Evolutionary conservation across 768 basidiomycete genomes (phyloP).

Genomic region (Nevesoporus exiguus): DNA sequence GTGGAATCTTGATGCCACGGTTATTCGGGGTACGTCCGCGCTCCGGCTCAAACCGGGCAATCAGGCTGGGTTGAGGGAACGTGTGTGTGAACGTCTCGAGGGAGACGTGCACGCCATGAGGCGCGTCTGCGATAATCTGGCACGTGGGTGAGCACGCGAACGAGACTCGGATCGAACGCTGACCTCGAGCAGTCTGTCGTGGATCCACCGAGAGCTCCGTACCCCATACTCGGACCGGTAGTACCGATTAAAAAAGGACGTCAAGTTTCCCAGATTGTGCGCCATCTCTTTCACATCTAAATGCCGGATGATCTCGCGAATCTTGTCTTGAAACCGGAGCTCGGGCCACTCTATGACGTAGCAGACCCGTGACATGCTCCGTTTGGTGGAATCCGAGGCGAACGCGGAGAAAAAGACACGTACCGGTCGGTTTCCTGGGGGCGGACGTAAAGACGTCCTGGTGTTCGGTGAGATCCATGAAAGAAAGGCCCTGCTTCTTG

Average conservation of each 20-base stretch:
- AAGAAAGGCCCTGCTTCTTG: not conserved
- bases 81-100: not conserved
- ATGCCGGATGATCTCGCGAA: constrained; percentile 1
- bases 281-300: constrained; percentile 31
- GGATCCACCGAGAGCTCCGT: constrained; percentile 38
- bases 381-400: not conserved
- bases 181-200: constrained; percentile 20
- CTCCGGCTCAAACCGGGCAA: not conserved
- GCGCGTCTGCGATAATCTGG: not conserved
- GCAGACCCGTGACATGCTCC: not conserved
- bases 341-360: constrained; percentile 19
- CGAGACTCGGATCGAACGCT: not conserved
- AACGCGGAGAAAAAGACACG: not conserved
- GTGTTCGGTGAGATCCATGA: constrained; percentile 6
- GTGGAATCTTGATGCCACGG: not conserved
- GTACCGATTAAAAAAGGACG: constrained; percentile 26
- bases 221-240: constrained; percentile 33
- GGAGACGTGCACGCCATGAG: not conserved
- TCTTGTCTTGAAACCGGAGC: constrained; percentile 11
- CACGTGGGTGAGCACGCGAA: not conserved
- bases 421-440: not conserved
- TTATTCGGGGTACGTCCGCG: not conserved
- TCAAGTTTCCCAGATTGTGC: constrained; percentile 33
- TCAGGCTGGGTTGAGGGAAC: not conserved
- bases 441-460: not conserved